Base-by-base conservation (phyloP, 2,329 filamentous ascomycete genomes). In the Akanthomyces uredinophilus region DNA sequence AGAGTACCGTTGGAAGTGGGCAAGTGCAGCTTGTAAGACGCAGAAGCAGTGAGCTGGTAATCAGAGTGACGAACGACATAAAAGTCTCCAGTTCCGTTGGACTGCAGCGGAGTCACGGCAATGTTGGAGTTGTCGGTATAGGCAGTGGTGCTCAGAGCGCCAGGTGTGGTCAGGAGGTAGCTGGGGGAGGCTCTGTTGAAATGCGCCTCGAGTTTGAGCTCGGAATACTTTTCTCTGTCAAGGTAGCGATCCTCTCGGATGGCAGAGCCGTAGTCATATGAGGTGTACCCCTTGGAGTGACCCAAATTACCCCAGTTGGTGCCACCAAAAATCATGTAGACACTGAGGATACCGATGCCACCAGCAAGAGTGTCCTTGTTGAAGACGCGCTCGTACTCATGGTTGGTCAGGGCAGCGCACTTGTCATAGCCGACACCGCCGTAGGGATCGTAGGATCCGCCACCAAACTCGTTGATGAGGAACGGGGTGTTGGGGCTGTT, bases 261-360 rank as follows among this genome's bases (percentile, higher is more conserved):
- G 1, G 64, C 65, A 29, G 74, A 72, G 6, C 72, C 78, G 64
- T 81, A 82, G 63, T 82, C 79, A 63, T 81, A 80, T 0, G 76
- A 78, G 1, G 80, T 83, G 65, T 84, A 85, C 10, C 79, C 83
- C 16, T 83, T 84, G 8, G 86, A 81, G 66, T 89, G 83, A 1
- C 88, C 87, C 5, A 90, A 72, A 66, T 90, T 91, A 1, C 89
- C 89, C 89, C 88, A 92, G 70, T 92, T 92, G 0, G 89, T 91
- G 14, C 89, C 89, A 13, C 89, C 89, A 65, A 81, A 88, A 66
- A 85, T 83, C 89, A 91, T 91, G 73, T 91, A 91, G 18, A 90
- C 68, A 68, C 87, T 91, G 64, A 90, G 75, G 20, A 92, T 82
- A 0, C 82, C 84, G 13, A 85, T 80, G 1, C 84, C 86, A 55